These are phyloP conservation scores for Fraxinus quadrangulata DNA, from an alignment of 257 asterid species.

Conservation along the genomic window DNA sequence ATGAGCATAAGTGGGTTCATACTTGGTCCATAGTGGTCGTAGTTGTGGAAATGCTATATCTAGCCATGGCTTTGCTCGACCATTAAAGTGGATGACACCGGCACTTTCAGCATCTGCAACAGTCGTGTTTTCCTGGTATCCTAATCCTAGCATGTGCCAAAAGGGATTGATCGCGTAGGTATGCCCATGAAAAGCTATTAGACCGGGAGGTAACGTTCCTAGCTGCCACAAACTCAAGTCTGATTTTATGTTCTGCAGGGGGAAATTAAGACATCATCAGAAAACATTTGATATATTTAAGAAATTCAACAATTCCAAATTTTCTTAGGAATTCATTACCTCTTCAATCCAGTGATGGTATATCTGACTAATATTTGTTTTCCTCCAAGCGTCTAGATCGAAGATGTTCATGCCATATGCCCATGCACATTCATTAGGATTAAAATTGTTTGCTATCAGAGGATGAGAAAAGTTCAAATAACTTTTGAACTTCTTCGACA, in stretches of 20 bases:
- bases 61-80: constrained; percentile 98
- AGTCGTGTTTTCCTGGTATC: constrained; percentile 86
- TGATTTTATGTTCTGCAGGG: constrained; percentile 78
- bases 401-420: constrained; percentile 98
- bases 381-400: constrained; percentile 91
- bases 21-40: constrained; percentile 78
- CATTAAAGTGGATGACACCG: constrained; percentile 87
- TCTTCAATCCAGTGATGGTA: constrained; percentile 83
- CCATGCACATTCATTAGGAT: constrained; percentile 96
- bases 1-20: constrained; percentile 32
- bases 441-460: constrained; percentile 59
- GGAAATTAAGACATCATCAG: constrained; percentile 16
- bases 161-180: constrained; percentile 71
- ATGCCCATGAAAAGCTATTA: constrained; percentile 87
- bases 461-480: constrained; percentile 97
- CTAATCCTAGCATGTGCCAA: constrained; percentile 99
- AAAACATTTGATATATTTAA: not conserved
- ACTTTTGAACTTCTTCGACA: constrained; percentile 87
- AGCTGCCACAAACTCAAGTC: constrained; percentile 96
- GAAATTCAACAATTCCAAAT: not conserved
- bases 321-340: constrained; percentile 40
- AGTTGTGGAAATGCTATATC: constrained; percentile 93
- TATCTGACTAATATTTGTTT: constrained; percentile 70
- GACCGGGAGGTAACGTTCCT: constrained; percentile 94
- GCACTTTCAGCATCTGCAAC: constrained; percentile 69